Evolutionary conservation across 352 stramenopile genomes (phyloP).

Genomic region (Pythium dissimile): DNA sequence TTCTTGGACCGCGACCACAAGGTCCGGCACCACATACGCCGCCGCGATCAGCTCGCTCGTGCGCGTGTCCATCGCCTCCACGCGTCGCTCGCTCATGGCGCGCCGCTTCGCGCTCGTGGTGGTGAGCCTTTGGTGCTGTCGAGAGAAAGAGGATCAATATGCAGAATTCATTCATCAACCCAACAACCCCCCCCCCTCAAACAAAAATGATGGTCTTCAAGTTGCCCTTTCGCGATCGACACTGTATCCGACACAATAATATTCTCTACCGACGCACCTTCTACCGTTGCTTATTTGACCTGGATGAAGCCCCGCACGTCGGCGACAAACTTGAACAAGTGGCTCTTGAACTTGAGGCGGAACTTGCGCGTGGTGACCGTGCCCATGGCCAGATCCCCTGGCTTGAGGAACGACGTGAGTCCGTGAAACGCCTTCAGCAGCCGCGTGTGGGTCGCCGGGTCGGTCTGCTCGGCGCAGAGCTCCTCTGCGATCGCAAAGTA

Average conservation of each 20-base stretch:
- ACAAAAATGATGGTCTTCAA: slow-evolving; percentile 13
- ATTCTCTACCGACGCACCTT: slow-evolving; percentile 1
- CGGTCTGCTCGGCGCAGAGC: slow-evolving; percentile 51
- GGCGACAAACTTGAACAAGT: slow-evolving; percentile 76
- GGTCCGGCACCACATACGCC: slow-evolving; percentile 53
- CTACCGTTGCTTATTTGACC: slow-evolving; percentile 43
- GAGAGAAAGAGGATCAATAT: not conserved
- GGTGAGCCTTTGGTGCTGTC: not conserved
- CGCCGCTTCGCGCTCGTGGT: not conserved
- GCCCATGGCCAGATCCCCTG: slow-evolving; percentile 57
- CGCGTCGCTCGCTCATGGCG: not conserved
- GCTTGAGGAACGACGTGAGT: slow-evolving; percentile 64
- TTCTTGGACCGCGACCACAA: slow-evolving; percentile 64
- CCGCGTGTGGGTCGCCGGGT: slow-evolving; percentile 43
- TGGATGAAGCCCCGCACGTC: slow-evolving; percentile 82
- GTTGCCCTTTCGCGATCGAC: slow-evolving; percentile 18
- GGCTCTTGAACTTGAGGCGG: slow-evolving; percentile 75
- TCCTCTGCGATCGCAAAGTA: slow-evolving; percentile 69
- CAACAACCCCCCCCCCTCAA: not conserved
- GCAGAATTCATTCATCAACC: not conserved
- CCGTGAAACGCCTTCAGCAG: slow-evolving; percentile 56
- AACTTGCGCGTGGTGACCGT: slow-evolving; percentile 63
- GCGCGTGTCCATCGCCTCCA: not conserved
- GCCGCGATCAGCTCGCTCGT: slow-evolving; percentile 48
- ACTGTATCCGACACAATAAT: slow-evolving; percentile 20